These are phyloP conservation scores for Fusarium scirpi DNA, from an alignment of 2,329 filamentous ascomycete species.

Conservation along the genomic window DNA sequence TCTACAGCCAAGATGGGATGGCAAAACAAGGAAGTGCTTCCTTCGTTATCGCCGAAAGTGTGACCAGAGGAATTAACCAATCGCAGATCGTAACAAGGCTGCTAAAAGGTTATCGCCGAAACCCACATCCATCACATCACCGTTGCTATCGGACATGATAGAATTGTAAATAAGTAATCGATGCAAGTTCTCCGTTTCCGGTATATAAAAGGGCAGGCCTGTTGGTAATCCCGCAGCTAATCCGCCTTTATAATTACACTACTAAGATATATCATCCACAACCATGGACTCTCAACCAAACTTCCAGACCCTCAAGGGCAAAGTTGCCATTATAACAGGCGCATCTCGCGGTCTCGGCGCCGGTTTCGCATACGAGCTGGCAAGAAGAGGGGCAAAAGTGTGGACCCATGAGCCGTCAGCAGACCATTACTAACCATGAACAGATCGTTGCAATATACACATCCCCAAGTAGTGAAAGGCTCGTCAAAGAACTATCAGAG, in stretches of 20 bases:
- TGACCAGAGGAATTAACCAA: neutral
- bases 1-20: neutral
- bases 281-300: constrained; percentile 10
- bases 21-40: neutral
- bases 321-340: constrained; percentile 28
- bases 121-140: constrained; percentile 7
- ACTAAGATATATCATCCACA: neutral
- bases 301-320: constrained; percentile 28
- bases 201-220: neutral
- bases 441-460: constrained; percentile 35
- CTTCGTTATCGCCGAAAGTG: constrained; percentile 17
- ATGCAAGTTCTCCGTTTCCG: neutral
- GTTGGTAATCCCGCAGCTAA: no score
- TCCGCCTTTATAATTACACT: neutral
- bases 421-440: accelerated
- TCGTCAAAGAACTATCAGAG: constrained; percentile 7
- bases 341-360: constrained; percentile 32
- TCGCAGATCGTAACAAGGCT: neutral
- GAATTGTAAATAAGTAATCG: neutral
- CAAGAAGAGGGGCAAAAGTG: constrained; percentile 31
- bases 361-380: constrained; percentile 28
- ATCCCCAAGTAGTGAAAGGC: constrained; percentile 16
- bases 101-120: constrained; percentile 22
- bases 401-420: accelerated
- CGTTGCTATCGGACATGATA: neutral